Evolutionary conservation across 768 basidiomycete genomes (phyloP).

Genomic region (Tulasnella calospora): DNA sequence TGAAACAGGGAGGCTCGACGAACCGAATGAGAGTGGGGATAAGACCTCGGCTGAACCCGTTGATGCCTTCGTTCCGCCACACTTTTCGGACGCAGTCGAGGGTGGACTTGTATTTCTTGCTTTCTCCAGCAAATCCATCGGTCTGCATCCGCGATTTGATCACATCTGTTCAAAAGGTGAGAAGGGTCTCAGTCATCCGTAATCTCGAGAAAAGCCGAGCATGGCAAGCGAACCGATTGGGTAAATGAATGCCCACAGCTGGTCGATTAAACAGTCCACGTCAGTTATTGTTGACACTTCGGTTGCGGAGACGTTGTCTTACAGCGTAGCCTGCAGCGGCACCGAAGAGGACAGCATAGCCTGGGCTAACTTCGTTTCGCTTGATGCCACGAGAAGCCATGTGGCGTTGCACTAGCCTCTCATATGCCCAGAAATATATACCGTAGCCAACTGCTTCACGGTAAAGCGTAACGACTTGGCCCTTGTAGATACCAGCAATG

Average conservation of each 20-base stretch:
- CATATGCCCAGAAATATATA: slow-evolving; percentile 87
- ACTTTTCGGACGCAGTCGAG: slow-evolving; percentile 78
- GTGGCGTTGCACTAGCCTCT: slow-evolving; percentile 83
- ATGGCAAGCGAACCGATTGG: slow-evolving; percentile 24
- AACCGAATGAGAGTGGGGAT: slow-evolving; percentile 87
- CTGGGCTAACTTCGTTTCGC: slow-evolving; percentile 70
- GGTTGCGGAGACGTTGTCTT: slow-evolving; percentile 11
- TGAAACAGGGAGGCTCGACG: slow-evolving; percentile 31
- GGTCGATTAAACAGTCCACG: background rate
- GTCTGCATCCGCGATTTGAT: slow-evolving; percentile 96
- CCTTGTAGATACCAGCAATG: slow-evolving; percentile 83
- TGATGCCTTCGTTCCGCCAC: slow-evolving; percentile 75
- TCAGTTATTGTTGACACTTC: background rate
- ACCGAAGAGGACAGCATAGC: slow-evolving; percentile 79
- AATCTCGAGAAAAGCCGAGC: slow-evolving; percentile 10
- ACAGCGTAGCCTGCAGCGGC: slow-evolving; percentile 91
- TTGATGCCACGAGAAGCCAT: slow-evolving; percentile 62
- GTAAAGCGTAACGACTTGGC: slow-evolving; percentile 80
- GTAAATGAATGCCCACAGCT: slow-evolving; percentile 22
- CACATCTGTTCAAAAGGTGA: slow-evolving; percentile 95
- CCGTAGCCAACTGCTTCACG: slow-evolving; percentile 82
- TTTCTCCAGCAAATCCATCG: slow-evolving; percentile 74
- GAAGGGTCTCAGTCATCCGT: background rate
- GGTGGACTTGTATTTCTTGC: slow-evolving; percentile 77
- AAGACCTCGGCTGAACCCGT: slow-evolving; percentile 88